Percentiles rank a stretch among this genome's conserved stretches.
These are phyloP conservation scores for Boletus rubroflammeus DNA, from an alignment of 768 basidiomycete species.

Conservation along the genomic window DNA sequence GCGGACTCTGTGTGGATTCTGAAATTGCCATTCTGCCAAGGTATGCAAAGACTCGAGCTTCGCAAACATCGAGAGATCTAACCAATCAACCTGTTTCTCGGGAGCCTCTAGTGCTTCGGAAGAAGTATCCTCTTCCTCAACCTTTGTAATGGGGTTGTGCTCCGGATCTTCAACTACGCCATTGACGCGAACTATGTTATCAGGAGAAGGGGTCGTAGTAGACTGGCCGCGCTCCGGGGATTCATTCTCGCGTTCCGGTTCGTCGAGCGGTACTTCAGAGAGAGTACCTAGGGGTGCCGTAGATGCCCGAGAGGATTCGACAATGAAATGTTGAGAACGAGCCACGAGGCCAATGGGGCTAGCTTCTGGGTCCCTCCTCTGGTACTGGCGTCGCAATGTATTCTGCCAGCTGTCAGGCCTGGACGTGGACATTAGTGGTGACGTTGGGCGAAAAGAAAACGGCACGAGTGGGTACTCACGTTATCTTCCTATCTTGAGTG, in stretches of 20 bases:
- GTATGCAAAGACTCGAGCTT: slow-evolving; percentile 75
- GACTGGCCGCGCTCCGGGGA: slow-evolving; percentile 7
- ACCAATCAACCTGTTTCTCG: slow-evolving; percentile 60
- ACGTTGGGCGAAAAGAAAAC: slow-evolving; percentile 15
- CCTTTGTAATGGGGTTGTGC: slow-evolving; percentile 9
- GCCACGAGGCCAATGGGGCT: slow-evolving; percentile 65
- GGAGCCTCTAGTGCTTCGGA: slow-evolving; percentile 19
- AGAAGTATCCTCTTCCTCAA: slow-evolving; percentile 20
- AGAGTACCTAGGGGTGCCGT: slow-evolving; percentile 18
- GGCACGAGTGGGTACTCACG: slow-evolving; percentile 44
- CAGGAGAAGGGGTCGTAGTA: slow-evolving; percentile 2
- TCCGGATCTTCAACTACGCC: neutral
- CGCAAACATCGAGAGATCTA: slow-evolving; percentile 60
- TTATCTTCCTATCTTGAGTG: slow-evolving; percentile 77
- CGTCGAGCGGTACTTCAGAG: slow-evolving; percentile 8
- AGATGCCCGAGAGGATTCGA: slow-evolving; percentile 31
- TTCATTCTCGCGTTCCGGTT: slow-evolving; percentile 13
- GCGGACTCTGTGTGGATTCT: slow-evolving; percentile 67
- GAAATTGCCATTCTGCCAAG: slow-evolving; percentile 84
- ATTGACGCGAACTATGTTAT: neutral
- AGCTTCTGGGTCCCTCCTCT: slow-evolving; percentile 62
- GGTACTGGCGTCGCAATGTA: slow-evolving; percentile 71
- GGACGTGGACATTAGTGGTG: slow-evolving; percentile 12
- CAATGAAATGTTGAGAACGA: slow-evolving; percentile 19
- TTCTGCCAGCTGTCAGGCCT: slow-evolving; percentile 80